These are phyloP conservation scores for Teratosphaeria epicoccoides DNA, from an alignment of 2,329 filamentous ascomycete species.

Conservation along the genomic window DNA sequence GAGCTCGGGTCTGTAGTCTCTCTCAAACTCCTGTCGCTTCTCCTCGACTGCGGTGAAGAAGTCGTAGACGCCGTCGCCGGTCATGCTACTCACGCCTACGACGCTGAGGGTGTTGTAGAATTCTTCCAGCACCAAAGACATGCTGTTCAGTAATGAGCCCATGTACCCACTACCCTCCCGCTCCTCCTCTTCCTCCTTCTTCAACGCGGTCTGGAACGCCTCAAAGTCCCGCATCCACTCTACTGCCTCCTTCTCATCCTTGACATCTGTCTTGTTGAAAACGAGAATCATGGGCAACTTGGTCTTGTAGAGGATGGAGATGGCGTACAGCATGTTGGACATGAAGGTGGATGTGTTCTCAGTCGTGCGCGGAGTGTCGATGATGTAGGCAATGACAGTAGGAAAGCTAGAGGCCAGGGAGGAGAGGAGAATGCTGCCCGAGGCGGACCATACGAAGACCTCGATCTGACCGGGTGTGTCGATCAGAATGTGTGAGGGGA, in stretches of 20 bases:
- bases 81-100: conserved; percentile 86
- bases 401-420: conserved; percentile 89
- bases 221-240: conserved; percentile 99
- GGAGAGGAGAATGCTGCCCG: conserved; percentile 85
- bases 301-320: conserved; percentile 97
- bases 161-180: conserved; percentile 80
- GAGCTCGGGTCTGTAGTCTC: conserved; percentile 85
- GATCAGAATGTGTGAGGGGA: conserved; percentile 70
- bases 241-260: conserved; percentile 79
- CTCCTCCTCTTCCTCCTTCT: conserved; percentile 58
- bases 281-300: conserved; percentile 97
- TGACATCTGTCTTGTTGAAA: conserved; percentile 97
- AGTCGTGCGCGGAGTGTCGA: conserved; percentile 90
- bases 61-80: conserved; percentile 80
- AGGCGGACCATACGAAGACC: conserved; percentile 97
- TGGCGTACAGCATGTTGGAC: conserved; percentile 99
- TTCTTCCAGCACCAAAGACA: conserved; percentile 94
- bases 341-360: conserved; percentile 94
- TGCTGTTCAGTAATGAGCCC: conserved; percentile 89
- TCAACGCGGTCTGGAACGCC: conserved; percentile 78
- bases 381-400: conserved; percentile 93
- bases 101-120: conserved; percentile 93
- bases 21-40: conserved; percentile 79
- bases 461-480: conserved; percentile 98
- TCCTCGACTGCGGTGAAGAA: conserved; percentile 84